phyloP scores from a whole-genome alignment of 768 basidiomycete genomes.

The Cubamyces sp. region DNA sequence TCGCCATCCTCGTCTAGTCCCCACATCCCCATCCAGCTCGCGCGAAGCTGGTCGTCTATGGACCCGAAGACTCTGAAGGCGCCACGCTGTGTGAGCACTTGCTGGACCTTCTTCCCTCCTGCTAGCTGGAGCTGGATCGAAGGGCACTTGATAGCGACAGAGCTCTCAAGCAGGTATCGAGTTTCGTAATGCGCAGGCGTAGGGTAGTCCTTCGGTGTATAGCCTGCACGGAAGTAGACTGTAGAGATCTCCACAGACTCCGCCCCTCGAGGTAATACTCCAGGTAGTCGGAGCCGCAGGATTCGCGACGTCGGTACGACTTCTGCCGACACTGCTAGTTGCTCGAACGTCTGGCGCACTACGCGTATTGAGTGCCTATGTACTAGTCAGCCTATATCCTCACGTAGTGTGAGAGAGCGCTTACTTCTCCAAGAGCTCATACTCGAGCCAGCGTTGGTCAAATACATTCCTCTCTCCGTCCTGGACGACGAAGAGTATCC shows the following conservation, averaged over 20 bases:
- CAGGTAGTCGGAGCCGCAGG: constrained; percentile 45
- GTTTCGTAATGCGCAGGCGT: constrained; percentile 66
- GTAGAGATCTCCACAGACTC: constrained; percentile 72
- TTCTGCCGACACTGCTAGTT: constrained; percentile 62
- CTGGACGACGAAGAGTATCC: constrained; percentile 89
- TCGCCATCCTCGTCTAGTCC: constrained; percentile 54
- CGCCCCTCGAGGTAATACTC: constrained; percentile 39
- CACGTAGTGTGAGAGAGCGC: constrained; percentile 26
- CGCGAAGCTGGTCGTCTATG: constrained; percentile 55
- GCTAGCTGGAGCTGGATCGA: constrained; percentile 91
- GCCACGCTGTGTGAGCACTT: constrained; percentile 76
- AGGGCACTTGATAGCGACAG: constrained; percentile 91
- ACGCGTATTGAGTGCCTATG: constrained; percentile 74
- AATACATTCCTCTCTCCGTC: constrained; percentile 91
- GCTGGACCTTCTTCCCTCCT: constrained; percentile 94
- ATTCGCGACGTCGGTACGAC: constrained; percentile 48
- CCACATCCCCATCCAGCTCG: constrained; percentile 91
- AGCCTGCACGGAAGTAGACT: constrained; percentile 91
- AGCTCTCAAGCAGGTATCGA: constrained; percentile 79
- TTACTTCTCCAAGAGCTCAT: constrained; percentile 79
- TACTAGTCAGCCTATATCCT: not conserved
- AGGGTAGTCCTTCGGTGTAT: constrained; percentile 81
- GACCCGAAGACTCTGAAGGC: constrained; percentile 71
- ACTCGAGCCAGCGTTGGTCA: constrained; percentile 90
- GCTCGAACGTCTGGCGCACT: constrained; percentile 74